Evolutionary conservation across 2,329 filamentous ascomycete genomes (phyloP), one percentile per base, ranked within the genome.

Genomic region (Endoconidiophora laricicola): DNA sequence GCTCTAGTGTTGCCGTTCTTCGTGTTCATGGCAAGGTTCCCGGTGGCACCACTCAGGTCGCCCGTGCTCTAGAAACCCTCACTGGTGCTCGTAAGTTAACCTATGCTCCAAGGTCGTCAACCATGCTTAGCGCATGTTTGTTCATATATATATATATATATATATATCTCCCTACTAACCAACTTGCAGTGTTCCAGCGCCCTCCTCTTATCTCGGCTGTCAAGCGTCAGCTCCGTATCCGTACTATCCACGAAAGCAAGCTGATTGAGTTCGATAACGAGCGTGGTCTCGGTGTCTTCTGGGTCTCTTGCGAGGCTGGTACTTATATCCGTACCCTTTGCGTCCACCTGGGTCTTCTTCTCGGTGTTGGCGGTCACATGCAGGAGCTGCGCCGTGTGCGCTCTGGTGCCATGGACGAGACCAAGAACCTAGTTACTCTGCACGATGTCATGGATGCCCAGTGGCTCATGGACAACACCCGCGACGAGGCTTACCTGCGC

Each of bases 311-410:
- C 68, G 91, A 98, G 70, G 54, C 87, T 52, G 91, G 91, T 65
- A 98, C 91, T 56, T 98, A 98, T 68, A 96, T 98, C 65, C 85
- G 91, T 73, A 98, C 91, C 37, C 80, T 98, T 44, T 96, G 91
- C 68, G 90, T 96, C 41, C 91, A 96, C 69, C 67, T 98, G 58
- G 86, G 86, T 66, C 69, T 79, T 52, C 65, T 79, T 41, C 69
- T 79, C 44, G 76, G 90, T 63, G 87, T 94, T 52, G 90, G 90
- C 58, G 91, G 86, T 48, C 87, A 96, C 71, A 96, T 96, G 90
- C 90, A 96, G 72, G 90, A 96, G 72, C 80, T 96, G 58, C 79
- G 90, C 60, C 81, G 90, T 76, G 90, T 96, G 47, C 78, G 90
- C 63, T 86, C 80, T 68, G 90, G 90, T 70, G 88, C 90, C 54